A percentile compares a stretch with the other conserved stretches of the same genome.
These are phyloP conservation scores for Pistacia vera DNA, from an alignment of 345 rosid genomes.

Conservation along the genomic window DNA sequence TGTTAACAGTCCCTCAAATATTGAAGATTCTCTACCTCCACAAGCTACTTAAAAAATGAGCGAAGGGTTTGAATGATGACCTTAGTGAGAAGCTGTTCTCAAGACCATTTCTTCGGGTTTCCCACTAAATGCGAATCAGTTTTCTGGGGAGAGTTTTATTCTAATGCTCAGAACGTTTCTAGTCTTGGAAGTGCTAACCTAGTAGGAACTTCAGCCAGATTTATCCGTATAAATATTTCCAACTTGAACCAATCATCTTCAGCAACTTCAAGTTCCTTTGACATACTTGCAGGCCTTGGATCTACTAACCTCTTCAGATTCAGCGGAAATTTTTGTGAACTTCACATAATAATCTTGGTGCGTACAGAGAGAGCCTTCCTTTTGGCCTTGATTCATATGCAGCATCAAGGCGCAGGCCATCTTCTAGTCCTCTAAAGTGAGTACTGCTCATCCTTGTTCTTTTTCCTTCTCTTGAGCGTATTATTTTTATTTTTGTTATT, in stretches of 20 bases:
- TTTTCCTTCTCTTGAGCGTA: slow-evolving; percentile 1
- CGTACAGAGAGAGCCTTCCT: slow-evolving; percentile 40
- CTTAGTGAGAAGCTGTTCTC: slow-evolving; percentile 66
- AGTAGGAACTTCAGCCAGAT: slow-evolving; percentile 69
- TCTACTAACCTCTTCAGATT: slow-evolving; percentile 50
- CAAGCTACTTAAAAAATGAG: slow-evolving; percentile 45
- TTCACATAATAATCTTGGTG: slow-evolving; percentile 34
- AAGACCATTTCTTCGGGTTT: slow-evolving; percentile 68
- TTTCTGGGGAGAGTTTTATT: slow-evolving; percentile 27
- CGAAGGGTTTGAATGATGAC: slow-evolving; percentile 52
- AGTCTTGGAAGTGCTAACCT: slow-evolving; percentile 33
- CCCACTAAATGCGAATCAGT: slow-evolving; percentile 36
- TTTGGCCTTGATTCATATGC: slow-evolving; percentile 44
- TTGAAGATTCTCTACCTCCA: slow-evolving; percentile 32
- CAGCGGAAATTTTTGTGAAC: slow-evolving; percentile 32
- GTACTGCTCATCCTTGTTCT: slow-evolving; percentile 19
- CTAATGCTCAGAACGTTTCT: slow-evolving; percentile 27
- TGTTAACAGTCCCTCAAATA: slow-evolving; percentile 40
- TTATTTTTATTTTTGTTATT: neutral
- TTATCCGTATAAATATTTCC: slow-evolving; percentile 70
- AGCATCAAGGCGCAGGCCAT: slow-evolving; percentile 48
- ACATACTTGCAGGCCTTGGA: slow-evolving; percentile 67
- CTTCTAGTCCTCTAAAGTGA: slow-evolving; percentile 53
- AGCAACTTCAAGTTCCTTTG: slow-evolving; percentile 40
- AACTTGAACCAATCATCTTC: slow-evolving; percentile 41